These are phyloP conservation scores for Microdochium trichocladiopsis DNA, from an alignment of 2,329 filamentous ascomycete species.

Conservation along the genomic window DNA sequence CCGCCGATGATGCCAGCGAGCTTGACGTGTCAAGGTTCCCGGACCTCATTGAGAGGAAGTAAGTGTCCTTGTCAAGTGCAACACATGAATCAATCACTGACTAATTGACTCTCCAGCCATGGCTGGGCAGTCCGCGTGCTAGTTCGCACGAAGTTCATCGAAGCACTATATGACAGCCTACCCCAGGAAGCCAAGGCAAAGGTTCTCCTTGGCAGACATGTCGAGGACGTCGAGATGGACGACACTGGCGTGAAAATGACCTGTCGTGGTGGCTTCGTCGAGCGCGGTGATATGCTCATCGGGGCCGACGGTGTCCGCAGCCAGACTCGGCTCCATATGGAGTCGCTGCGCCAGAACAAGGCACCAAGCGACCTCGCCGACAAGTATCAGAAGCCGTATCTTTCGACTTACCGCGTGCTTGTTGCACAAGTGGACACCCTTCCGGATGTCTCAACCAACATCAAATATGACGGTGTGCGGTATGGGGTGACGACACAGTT, in stretches of 20 bases:
- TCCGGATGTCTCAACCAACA: background rate
- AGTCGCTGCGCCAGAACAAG: background rate
- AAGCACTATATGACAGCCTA: background rate
- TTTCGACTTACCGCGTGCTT: background rate
- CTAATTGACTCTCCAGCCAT: background rate
- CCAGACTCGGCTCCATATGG: background rate
- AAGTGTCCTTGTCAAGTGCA: background rate
- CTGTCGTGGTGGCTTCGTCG: background rate
- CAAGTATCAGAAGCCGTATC: background rate
- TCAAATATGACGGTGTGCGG: background rate
- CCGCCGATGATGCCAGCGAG: background rate
- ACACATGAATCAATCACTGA: too few relatives aligned
- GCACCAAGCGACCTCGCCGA: background rate
- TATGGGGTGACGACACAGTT: background rate
- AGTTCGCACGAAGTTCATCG: background rate
- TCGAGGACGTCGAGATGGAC: background rate
- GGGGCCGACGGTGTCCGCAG: background rate
- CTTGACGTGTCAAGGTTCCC: background rate
- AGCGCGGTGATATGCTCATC: background rate
- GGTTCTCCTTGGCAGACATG: background rate
- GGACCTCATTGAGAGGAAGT: background rate
- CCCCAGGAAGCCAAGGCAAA: background rate
- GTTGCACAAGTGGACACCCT: background rate
- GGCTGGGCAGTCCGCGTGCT: background rate
- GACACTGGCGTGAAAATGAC: background rate